Evolutionary conservation across 495 filamentous ascomycete genomes (phyloP), one percentile per base, ranked within the genome.

Genomic region (Xylaria acuta): DNA sequence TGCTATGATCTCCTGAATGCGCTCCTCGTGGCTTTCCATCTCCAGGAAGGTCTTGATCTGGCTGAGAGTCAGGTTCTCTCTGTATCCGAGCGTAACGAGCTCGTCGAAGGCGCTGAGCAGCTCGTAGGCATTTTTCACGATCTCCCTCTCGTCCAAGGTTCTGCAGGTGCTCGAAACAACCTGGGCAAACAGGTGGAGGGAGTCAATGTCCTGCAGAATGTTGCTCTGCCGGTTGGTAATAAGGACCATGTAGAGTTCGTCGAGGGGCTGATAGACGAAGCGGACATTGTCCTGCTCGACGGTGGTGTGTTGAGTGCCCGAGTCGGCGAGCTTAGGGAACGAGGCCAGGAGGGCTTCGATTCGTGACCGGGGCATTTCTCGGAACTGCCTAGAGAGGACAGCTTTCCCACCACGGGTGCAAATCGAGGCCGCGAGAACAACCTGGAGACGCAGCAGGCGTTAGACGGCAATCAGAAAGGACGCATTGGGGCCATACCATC

Each of bases 181-280:
- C 86, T 99, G 96, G 64, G 94, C 95, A 76, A 98, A 99, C 7
- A 98, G 88, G 79, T 98, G 96, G 58, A 99, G 89, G 56, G 95
- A 97, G 82, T 98, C 95, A 77, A 99, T 99, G 79, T 99, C 96
- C 84, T 99, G 96, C 40, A 99, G 88, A 75, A 98, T 99, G 85
- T 99, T 99, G 76, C 94, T 97, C 88, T 98, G 95, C 70, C 94
- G 93, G 86, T 98, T 98, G 84, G 97, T 99, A 82, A 99, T 98
- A 73, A 99, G 91, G 67, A 99, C 95, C 89, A 99, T 97, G 88
- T 98, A 99, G 72, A 99, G 90, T 85, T 98, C 97, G 82, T 99
- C 97, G 67, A 99, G 88, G 71, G 97, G 96, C 82, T 99, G 96
- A 86, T 99, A 99, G 64, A 98, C 96, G 80, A 97, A 99, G 81